Evolutionary conservation across 2,329 filamentous ascomycete species (phyloP).

Genomic region (Fusarium sarcochroum): DNA sequence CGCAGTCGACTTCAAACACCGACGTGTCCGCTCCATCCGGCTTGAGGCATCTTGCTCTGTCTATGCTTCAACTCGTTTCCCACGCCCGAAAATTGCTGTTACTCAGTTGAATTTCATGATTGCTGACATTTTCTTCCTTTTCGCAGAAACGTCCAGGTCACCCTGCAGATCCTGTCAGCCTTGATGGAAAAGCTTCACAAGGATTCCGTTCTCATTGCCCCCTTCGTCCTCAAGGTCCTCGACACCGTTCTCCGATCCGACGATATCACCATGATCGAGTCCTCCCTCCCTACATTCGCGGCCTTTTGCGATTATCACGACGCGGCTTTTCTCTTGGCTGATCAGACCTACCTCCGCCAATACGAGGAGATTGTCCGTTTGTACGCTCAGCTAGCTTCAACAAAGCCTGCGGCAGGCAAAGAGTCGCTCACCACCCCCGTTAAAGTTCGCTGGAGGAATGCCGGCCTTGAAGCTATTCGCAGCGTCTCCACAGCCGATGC

Average conservation of each 20-base stretch:
- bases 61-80: background rate
- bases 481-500: slow-evolving; percentile 85
- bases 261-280: slow-evolving; percentile 94
- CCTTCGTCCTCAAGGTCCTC: slow-evolving; percentile 87
- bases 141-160: slow-evolving; percentile 89
- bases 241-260: slow-evolving; percentile 85
- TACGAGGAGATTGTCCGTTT: slow-evolving; percentile 85
- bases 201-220: slow-evolving; percentile 90
- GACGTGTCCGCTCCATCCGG: slow-evolving; percentile 29
- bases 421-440: slow-evolving; percentile 77
- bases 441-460: slow-evolving; percentile 82
- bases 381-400: slow-evolving; percentile 85
- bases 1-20: slow-evolving; percentile 16
- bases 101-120: background rate
- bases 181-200: slow-evolving; percentile 94
- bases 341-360: slow-evolving; percentile 84
- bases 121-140: slow-evolving; percentile 13
- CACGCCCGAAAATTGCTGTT: background rate
- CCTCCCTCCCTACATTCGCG: slow-evolving; percentile 87
- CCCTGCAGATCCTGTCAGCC: slow-evolving; percentile 90
- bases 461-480: slow-evolving; percentile 82
- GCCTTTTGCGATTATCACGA: slow-evolving; percentile 93
- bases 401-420: slow-evolving; percentile 66
- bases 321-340: slow-evolving; percentile 84
- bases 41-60: background rate